phyloP scores from a whole-genome alignment of 176 grass and related monocot genomes.

The Carex myosuroides region DNA sequence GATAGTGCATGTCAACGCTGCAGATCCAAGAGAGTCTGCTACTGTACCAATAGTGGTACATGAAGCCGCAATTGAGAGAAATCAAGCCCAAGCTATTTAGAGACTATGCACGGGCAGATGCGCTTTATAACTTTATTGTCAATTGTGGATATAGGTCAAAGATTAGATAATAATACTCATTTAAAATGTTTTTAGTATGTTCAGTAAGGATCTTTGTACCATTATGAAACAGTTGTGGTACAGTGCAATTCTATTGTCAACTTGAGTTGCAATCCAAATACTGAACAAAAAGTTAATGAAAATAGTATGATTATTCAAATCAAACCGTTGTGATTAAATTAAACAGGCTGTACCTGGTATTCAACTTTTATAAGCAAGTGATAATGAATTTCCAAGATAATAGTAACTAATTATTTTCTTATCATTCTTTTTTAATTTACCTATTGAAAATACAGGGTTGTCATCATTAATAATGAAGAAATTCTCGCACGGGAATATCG shows the following conservation, averaged over 20 bases:
- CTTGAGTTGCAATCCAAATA: background rate
- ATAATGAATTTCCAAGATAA: background rate
- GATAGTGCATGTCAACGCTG: conserved; percentile 16
- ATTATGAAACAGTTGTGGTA: background rate
- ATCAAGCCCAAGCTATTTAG: background rate
- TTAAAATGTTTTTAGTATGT: background rate
- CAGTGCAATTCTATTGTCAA: too few species aligned
- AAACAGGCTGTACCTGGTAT: too few species aligned
- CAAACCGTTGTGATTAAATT: background rate
- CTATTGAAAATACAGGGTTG: conserved; percentile 22
- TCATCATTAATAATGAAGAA: conserved; percentile 19
- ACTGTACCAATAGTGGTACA: background rate
- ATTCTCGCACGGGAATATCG: conserved; percentile 47
- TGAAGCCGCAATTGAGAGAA: background rate
- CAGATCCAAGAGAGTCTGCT: conserved; percentile 3
- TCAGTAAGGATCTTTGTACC: background rate
- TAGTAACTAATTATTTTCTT: background rate
- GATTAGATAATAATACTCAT: background rate
- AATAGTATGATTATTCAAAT: background rate
- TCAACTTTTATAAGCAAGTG: background rate
- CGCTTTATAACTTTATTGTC: background rate
- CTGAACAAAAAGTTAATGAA: background rate
- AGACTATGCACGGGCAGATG: conserved; percentile 3
- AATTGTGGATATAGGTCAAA: background rate
- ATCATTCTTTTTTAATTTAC: background rate